Evolutionary conservation across 2,329 filamentous ascomycete species (phyloP).

Genomic region (Dothiorella sarmentorum): DNA sequence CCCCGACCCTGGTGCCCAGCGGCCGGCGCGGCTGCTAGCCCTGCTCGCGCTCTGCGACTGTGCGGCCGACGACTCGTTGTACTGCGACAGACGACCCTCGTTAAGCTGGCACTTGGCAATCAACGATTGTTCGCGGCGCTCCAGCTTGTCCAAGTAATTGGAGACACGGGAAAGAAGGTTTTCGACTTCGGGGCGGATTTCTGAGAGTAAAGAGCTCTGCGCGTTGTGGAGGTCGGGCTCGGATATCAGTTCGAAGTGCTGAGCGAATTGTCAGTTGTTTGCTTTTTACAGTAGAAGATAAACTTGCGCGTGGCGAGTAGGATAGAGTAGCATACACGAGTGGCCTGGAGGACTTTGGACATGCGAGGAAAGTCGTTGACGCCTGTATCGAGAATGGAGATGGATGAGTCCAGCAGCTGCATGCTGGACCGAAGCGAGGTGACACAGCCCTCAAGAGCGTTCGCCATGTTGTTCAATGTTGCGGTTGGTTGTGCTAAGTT

Average conservation of each 20-base stretch:
- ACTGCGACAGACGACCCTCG: slow-evolving; percentile 62
- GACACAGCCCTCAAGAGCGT: slow-evolving; percentile 58
- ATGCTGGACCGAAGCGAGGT: slow-evolving; percentile 59
- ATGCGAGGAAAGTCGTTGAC: slow-evolving; percentile 63
- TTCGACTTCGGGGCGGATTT: slow-evolving; percentile 83
- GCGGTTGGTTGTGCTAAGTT: too few relatives aligned
- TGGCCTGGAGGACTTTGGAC: slow-evolving; percentile 61
- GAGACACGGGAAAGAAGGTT: slow-evolving; percentile 78
- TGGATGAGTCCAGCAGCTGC: slow-evolving; percentile 60
- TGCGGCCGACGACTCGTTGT: slow-evolving; percentile 27
- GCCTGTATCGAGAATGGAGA: slow-evolving; percentile 59
- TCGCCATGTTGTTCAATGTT: slow-evolving; percentile 32
- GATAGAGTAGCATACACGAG: slow-evolving; percentile 46
- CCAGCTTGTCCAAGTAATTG: slow-evolving; percentile 76
- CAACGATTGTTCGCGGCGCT: slow-evolving; percentile 76
- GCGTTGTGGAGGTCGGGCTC: slow-evolving; percentile 78
- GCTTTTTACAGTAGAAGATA: neutral
- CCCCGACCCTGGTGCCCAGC: slow-evolving; percentile 25
- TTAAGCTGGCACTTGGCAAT: slow-evolving; percentile 81
- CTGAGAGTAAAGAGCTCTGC: slow-evolving; percentile 78
- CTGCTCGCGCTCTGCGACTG: slow-evolving; percentile 5
- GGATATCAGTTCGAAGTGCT: slow-evolving; percentile 92
- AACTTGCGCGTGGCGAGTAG: neutral
- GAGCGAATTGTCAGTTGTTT: neutral
- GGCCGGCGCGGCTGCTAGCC: neutral